Evolutionary conservation across 495 filamentous ascomycete genomes (phyloP).

Genomic region (Viridothelium virens): DNA sequence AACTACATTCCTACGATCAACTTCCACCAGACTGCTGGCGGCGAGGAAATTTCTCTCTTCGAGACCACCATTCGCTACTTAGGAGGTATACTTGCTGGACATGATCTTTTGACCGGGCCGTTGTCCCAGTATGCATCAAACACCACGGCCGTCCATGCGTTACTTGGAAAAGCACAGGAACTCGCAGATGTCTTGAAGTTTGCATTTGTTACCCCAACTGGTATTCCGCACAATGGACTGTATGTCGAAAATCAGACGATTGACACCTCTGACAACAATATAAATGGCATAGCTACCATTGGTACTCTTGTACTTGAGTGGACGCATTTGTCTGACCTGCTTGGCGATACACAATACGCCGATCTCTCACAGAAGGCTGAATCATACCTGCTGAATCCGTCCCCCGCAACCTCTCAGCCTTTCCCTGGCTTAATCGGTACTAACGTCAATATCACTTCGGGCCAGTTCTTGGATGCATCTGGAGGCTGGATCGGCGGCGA

Average conservation of each 20-base stretch:
- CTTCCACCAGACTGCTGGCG: constrained; percentile 47
- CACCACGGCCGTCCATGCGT: constrained; percentile 40
- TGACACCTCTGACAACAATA: constrained; percentile 12
- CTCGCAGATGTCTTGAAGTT: constrained; percentile 68
- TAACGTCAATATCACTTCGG: constrained; percentile 53
- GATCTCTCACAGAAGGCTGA: constrained; percentile 60
- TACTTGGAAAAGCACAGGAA: constrained; percentile 58
- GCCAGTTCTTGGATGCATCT: constrained; percentile 55
- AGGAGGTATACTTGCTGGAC: constrained; percentile 69
- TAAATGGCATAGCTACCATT: constrained; percentile 32
- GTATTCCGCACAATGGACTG: constrained; percentile 69
- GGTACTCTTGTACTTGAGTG: constrained; percentile 63
- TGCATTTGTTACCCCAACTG: constrained; percentile 67
- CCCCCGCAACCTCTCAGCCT: constrained; percentile 55
- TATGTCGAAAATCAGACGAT: constrained; percentile 42
- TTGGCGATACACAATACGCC: constrained; percentile 58
- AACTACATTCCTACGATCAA: constrained; percentile 60
- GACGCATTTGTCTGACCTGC: constrained; percentile 73
- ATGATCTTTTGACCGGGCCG: constrained; percentile 72
- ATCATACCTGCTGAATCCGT: constrained; percentile 60
- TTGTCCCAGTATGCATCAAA: constrained; percentile 42
- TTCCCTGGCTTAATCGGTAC: constrained; percentile 74
- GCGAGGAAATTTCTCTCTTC: constrained; percentile 60
- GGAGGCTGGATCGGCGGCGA: constrained; percentile 77
- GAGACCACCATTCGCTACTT: constrained; percentile 89